Evolutionary conservation across 2,329 filamentous ascomycete species (phyloP).

Genomic region (Pseudohalonectria lignicola): DNA sequence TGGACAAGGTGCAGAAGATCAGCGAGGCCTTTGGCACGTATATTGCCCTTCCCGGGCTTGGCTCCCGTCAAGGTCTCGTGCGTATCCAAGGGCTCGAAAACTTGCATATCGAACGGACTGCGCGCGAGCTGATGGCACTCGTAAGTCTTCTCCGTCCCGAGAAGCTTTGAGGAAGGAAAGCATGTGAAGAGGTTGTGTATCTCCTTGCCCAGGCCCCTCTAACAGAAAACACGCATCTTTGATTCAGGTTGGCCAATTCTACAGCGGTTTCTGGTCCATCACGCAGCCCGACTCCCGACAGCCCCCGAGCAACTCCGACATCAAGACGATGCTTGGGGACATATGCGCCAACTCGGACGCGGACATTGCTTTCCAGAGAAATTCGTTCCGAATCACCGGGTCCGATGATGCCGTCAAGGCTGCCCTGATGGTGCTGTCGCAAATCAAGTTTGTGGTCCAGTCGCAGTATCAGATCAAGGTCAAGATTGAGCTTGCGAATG

Average conservation of each 20-base stretch:
- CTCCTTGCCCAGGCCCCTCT: neutral
- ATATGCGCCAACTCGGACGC: slow-evolving; percentile 95
- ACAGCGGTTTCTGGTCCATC: slow-evolving; percentile 93
- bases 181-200: too few species aligned
- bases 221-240: neutral
- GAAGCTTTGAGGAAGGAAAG: too few species aligned
- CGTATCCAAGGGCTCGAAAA: slow-evolving; percentile 90
- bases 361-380: slow-evolving; percentile 87
- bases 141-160: slow-evolving; percentile 35
- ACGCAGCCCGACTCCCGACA: slow-evolving; percentile 60
- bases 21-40: slow-evolving; percentile 95
- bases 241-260: slow-evolving; percentile 84
- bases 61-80: slow-evolving; percentile 72
- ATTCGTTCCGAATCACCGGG: slow-evolving; percentile 87
- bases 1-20: slow-evolving; percentile 96
- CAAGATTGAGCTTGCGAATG: slow-evolving; percentile 97
- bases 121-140: slow-evolving; percentile 90
- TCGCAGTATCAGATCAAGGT: slow-evolving; percentile 89
- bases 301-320: slow-evolving; percentile 56
- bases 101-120: slow-evolving; percentile 86
- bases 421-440: slow-evolving; percentile 87
- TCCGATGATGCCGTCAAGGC: slow-evolving; percentile 95
- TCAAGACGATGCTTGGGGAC: slow-evolving; percentile 84
- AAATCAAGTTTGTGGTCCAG: slow-evolving; percentile 79
- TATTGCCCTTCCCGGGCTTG: slow-evolving; percentile 81